Conservation (phyloP, 73 alveolate species). For the Effrenium voratum region DNA sequence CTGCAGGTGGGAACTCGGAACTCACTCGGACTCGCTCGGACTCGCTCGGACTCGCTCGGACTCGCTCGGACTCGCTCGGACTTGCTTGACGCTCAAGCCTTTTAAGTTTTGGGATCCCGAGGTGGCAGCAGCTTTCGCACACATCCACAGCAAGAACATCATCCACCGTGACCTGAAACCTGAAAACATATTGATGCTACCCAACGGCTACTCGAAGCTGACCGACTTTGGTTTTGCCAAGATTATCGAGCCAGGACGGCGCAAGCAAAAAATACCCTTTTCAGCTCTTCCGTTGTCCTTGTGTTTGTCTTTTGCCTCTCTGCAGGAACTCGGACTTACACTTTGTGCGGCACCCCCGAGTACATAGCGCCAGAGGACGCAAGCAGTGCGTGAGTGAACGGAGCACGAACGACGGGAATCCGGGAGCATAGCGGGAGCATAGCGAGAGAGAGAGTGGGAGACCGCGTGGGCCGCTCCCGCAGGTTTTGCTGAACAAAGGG, state of each 20-base stretch:
- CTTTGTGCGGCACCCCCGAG: slow-evolving; percentile 99
- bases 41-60: neutral
- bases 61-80: neutral
- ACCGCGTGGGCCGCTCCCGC: neutral
- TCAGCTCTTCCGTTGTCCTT: neutral
- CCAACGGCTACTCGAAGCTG: slow-evolving; percentile 96
- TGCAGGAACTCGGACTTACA: slow-evolving; percentile 97
- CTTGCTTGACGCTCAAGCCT: too few relatives aligned
- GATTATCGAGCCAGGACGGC: slow-evolving; percentile 96
- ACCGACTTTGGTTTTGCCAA: slow-evolving; percentile 99
- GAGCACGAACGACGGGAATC: neutral
- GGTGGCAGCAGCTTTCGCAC: slow-evolving; percentile 22
- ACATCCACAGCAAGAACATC: slow-evolving; percentile 51
- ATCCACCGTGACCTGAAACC: slow-evolving; percentile 26
- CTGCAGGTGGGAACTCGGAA: neutral
- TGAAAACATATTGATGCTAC: neutral
- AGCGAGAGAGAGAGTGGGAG: neutral
- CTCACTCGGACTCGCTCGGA: neutral
- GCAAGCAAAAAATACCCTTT: too few relatives aligned
- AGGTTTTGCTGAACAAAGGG: slow-evolving; percentile 95
- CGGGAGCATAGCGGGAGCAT: neutral
- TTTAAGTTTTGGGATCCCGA: too few relatives aligned
- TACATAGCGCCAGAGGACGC: slow-evolving; percentile 97
- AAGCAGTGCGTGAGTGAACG: neutral
- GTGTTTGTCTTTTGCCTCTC: neutral